Evolutionary conservation across 768 basidiomycete genomes (phyloP), one percentile per base, ranked within the genome.

Genomic region (Harrya chromipes): DNA sequence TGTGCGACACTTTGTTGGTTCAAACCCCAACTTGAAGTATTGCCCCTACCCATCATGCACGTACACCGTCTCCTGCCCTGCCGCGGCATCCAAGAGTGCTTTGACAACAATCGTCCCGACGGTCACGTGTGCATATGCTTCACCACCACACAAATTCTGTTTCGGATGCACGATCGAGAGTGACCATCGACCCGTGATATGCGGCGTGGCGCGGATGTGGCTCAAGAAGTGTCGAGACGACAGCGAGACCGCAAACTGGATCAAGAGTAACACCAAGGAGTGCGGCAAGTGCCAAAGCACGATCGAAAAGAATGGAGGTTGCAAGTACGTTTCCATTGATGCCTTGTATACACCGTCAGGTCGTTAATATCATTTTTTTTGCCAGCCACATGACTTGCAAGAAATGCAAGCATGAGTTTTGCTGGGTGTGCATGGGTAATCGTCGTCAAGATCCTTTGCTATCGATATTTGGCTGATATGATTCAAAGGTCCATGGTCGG

Each of bases 221-320:
- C 70, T 94, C 61, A 90, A 87, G 80, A 98, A 99, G 70, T 98
- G 97, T 70, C 82, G 84, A 43, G 97, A 99, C 67, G 97, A 99
- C 65, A 90, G 87, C 55, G 97, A 99, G 73, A 99, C 97, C 16
- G 92, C 94, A 21, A 98, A 99, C 68, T 99, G 97, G 97, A 93
- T 99, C 76, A 93, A 91, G 81, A 97, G 94, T 55, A 97, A 99
- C 67, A 99, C 97, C 36, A 98, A 99, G 76, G 97, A 99, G 70
- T 99, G 97, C 67, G 77, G 83, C 17, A 86, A 93, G 66, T 99
- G 97, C 67, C 87, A 92, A 67, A 93, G 92, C 60, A 98, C 97
- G 46, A 99, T 99, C 50, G 97, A 99, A 81, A 99, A 99, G 86
- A 98, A 98, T 57, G 97, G 97, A 9, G 97, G 97, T 12, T 99